These are phyloP conservation scores for Phaeosphaeriaceae sp. DNA, from an alignment of 2,329 filamentous ascomycete genomes.

Conservation along the genomic window DNA sequence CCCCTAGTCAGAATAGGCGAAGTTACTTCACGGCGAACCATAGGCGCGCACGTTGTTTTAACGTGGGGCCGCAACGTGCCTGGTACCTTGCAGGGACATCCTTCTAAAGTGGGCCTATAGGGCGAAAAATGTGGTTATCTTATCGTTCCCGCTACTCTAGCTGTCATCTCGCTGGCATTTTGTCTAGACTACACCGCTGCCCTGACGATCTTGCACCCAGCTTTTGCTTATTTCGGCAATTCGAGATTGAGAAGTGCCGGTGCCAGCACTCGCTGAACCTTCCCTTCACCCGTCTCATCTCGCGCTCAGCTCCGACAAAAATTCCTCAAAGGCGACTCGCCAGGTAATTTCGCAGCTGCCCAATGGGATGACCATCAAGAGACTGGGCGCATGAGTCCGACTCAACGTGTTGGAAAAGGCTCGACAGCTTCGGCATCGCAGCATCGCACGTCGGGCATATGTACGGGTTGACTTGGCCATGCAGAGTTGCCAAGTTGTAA, in stretches of 20 bases:
- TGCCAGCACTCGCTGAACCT: not conserved
- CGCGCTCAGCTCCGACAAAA: not conserved
- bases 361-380: conserved; percentile 2
- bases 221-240: not conserved
- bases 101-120: conserved; percentile 3
- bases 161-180: not conserved
- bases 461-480: conserved; percentile 6
- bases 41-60: conserved; percentile 9
- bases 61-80: conserved; percentile 5
- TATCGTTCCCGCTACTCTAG: not conserved
- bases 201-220: not conserved
- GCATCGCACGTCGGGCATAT: conserved; percentile 8
- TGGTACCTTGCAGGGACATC: conserved; percentile 1
- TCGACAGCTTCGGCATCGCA: conserved; percentile 7
- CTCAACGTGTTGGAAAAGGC: conserved; percentile 12
- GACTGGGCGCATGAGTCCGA: conserved; percentile 8
- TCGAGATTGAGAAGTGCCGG: not conserved
- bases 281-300: not conserved
- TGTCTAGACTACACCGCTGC: not conserved
- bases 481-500: not conserved
- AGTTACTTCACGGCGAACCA: conserved; percentile 7
- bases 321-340: not conserved
- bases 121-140: not conserved
- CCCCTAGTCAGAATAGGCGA: conserved; percentile 6
- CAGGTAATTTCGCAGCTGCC: conserved; percentile 3